These are phyloP conservation scores for Phialophora chinensis DNA, from an alignment of 2,329 filamentous ascomycete species.

Conservation along the genomic window DNA sequence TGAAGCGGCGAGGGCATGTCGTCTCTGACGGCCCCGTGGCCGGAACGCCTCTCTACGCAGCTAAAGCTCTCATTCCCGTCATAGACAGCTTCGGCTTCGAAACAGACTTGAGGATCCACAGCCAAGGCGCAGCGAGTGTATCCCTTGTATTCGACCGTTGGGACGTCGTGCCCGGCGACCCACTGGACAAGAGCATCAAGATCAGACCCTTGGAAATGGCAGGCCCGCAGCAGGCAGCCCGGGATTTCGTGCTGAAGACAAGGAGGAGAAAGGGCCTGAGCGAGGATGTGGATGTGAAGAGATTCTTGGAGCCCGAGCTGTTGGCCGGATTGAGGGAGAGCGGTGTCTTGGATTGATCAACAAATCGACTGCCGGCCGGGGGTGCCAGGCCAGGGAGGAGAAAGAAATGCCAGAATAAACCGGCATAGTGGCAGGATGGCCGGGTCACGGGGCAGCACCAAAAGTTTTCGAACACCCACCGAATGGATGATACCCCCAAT, in stretches of 20 bases:
- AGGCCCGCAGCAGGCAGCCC: slow-evolving; percentile 82
- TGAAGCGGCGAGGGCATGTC: slow-evolving; percentile 87
- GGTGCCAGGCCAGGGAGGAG: background rate
- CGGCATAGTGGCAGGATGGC: background rate
- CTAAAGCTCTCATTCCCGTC: slow-evolving; percentile 88
- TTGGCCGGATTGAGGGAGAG: slow-evolving; percentile 87
- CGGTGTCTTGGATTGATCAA: slow-evolving; percentile 71
- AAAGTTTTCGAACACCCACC: background rate
- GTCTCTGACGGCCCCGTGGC: slow-evolving; percentile 92
- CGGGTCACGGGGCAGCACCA: too few species aligned
- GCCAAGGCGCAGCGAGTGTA: slow-evolving; percentile 88
- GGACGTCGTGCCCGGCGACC: slow-evolving; percentile 94
- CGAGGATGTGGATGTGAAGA: slow-evolving; percentile 93
- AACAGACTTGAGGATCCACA: slow-evolving; percentile 94
- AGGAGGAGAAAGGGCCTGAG: slow-evolving; percentile 89
- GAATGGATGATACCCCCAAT: background rate
- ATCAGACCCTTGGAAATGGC: slow-evolving; percentile 86
- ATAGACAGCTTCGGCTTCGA: slow-evolving; percentile 99
- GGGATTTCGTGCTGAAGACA: slow-evolving; percentile 97
- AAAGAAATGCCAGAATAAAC: background rate
- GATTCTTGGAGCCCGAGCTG: slow-evolving; percentile 94
- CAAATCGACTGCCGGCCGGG: background rate
- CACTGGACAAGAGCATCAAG: slow-evolving; percentile 84
- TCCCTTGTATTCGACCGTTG: slow-evolving; percentile 94
- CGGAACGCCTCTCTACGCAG: slow-evolving; percentile 90